Evolutionary conservation across 805 yeast genomes (phyloP), one percentile per base, ranked within the genome.

Genomic region (Torulaspora delbrueckii): DNA sequence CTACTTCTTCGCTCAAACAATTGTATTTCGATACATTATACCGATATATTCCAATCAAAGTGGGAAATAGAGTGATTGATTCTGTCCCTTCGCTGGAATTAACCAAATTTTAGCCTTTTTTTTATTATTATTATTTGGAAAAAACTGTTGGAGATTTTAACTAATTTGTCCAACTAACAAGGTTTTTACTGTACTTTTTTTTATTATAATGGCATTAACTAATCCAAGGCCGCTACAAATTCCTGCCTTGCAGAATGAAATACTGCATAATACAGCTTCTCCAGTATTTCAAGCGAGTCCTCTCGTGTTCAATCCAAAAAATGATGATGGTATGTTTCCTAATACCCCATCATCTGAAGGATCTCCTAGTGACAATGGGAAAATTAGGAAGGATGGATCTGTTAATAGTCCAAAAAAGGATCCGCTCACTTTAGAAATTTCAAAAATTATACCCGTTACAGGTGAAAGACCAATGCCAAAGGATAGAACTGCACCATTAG

Each of bases 361-460:
- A n/a, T 43, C 46, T 12, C 48, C 47, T 5, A 38, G 27, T 10
- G 40, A 39, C 8, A 40, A 38, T 16, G 39, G 45, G 13, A 51
- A 50, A 26, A 24, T 39, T 6, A 51, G 50, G 37, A 53, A 53
- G 40, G 55, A 54, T 16, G 33, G 35, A 5, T 37, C 42, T 43
- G 19, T 39, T 16, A 37, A 31, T 4, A 55, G 55, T 10, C 53
- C 56, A n/a, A 55, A 53, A 14, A 58, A 54, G 44, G 56, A 53
- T 13, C 48, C 58, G 33, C 55, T 59, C 4, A 46, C 60, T 18
- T 37, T 60, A 10, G 65, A 59, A 41, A 82, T 85, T 31, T 81
- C 90, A 10, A 83, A 89, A 37, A 77, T 85, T 2, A 84, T 85
- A 46, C 93, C 93, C 1, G 86, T 85, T 5, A 82, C 90, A 10